Conservation (phyloP, 257 asterid species). For the Solanum pennellii region DNA sequence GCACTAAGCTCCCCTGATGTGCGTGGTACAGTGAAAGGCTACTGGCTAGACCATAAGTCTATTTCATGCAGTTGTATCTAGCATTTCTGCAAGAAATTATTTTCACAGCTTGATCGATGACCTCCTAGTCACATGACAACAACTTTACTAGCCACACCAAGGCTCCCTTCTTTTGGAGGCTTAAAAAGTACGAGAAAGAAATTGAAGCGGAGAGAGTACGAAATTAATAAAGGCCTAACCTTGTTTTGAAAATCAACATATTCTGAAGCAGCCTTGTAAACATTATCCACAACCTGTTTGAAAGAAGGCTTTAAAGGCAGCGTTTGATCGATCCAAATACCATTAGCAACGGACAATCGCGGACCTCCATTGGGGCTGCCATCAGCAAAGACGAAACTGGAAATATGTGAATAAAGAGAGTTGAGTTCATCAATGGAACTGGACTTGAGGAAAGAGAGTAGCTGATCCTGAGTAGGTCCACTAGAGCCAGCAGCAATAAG, state of each 20-base stretch:
- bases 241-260: background rate
- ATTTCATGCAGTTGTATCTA: background rate
- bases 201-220: background rate
- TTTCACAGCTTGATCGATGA: background rate
- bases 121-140: background rate
- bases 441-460: background rate
- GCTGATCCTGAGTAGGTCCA: background rate
- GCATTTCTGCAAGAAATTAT: background rate
- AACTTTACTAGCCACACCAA: background rate
- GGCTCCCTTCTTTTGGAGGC: background rate
- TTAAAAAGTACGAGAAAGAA: too few relatives aligned
- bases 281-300: background rate
- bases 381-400: background rate
- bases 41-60: background rate
- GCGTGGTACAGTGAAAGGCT: background rate
- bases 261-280: background rate
- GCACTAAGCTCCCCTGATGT: background rate
- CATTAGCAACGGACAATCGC: background rate
- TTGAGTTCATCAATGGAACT: background rate
- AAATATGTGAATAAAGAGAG: background rate
- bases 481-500: background rate
- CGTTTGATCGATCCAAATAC: background rate
- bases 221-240: background rate
- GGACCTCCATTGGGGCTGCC: background rate
- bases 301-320: background rate